Evolutionary conservation across 179 eudicot genomes (phyloP).

Genomic region (Spinacia oleracea): DNA sequence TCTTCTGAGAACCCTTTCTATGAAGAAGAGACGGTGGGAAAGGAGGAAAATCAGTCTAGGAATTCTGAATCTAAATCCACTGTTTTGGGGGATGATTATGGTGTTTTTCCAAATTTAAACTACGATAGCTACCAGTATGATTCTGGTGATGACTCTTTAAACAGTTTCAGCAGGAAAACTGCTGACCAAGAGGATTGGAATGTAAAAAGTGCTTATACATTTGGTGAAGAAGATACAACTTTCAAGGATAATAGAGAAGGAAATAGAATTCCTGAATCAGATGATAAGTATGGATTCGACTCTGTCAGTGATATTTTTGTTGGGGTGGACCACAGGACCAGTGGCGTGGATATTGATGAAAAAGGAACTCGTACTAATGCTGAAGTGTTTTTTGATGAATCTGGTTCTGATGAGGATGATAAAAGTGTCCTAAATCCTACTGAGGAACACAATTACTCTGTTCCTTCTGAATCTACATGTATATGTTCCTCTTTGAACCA

Average conservation of each 20-base stretch:
- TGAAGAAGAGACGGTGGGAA: conserved; percentile 29
- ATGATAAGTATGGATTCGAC: conserved; percentile 22
- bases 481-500: conserved; percentile 22
- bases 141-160: conserved; percentile 32
- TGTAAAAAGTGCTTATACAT: conserved; percentile 20
- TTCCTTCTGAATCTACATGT: conserved; percentile 32
- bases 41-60: conserved; percentile 26
- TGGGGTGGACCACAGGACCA: conserved; percentile 24
- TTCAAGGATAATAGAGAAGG: conserved; percentile 19
- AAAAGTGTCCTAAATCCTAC: conserved; percentile 27
- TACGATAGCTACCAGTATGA: conserved; percentile 31
- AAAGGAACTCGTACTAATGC: conserved; percentile 28
- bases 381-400: conserved; percentile 53
- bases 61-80: conserved; percentile 35
- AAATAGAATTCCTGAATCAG: conserved; percentile 19
- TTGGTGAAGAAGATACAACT: conserved; percentile 11
- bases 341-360: conserved; percentile 26
- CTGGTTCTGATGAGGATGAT: conserved; percentile 55
- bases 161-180: conserved; percentile 14
- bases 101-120: conserved; percentile 28
- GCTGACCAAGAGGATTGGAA: conserved; percentile 30
- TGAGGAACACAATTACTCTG: conserved; percentile 32
- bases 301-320: conserved; percentile 25
- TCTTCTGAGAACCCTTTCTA: conserved; percentile 35
- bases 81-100: conserved; percentile 38